Evolutionary conservation across 202 grass and related monocot genomes (phyloP).

Genomic region (Panicum hallii): DNA sequence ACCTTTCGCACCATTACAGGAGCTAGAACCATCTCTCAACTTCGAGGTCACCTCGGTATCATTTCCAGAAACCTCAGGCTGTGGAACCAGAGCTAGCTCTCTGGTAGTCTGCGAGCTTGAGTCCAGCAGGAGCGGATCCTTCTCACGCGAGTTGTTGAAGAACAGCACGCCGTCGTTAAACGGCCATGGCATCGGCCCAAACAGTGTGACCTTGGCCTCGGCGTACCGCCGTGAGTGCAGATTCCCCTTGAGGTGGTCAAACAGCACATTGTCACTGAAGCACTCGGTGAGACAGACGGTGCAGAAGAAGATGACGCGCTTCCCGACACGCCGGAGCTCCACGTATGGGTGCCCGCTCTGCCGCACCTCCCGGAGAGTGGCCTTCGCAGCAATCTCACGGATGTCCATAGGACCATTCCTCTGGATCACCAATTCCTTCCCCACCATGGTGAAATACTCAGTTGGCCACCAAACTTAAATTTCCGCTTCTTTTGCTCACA

Average conservation of each 20-base stretch:
- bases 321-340: constrained; percentile 74
- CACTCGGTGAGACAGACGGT: constrained; percentile 95
- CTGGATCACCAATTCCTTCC: constrained; percentile 68
- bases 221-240: constrained; percentile 70
- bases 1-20: constrained; percentile 42
- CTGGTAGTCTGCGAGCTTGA: constrained; percentile 46
- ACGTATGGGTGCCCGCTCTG: constrained; percentile 88
- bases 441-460: constrained; percentile 62
- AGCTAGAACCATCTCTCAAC: constrained; percentile 50
- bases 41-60: constrained; percentile 60
- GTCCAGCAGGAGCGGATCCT: constrained; percentile 54
- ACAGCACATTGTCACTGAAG: constrained; percentile 92
- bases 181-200: constrained; percentile 92
- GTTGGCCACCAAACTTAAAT: constrained; percentile 7
- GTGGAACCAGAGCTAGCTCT: constrained; percentile 64
- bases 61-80: constrained; percentile 28
- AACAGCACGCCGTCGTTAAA: constrained; percentile 96
- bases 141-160: constrained; percentile 69
- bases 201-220: constrained; percentile 84
- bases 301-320: constrained; percentile 97
- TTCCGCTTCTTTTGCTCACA: constrained; percentile 11
- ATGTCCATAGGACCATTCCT: constrained; percentile 74
- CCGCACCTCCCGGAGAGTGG: constrained; percentile 83
- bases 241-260: constrained; percentile 89
- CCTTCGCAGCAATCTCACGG: constrained; percentile 77